Conservation (phyloP, 352 stramenopile species). For the Globisporangium canariense region DNA sequence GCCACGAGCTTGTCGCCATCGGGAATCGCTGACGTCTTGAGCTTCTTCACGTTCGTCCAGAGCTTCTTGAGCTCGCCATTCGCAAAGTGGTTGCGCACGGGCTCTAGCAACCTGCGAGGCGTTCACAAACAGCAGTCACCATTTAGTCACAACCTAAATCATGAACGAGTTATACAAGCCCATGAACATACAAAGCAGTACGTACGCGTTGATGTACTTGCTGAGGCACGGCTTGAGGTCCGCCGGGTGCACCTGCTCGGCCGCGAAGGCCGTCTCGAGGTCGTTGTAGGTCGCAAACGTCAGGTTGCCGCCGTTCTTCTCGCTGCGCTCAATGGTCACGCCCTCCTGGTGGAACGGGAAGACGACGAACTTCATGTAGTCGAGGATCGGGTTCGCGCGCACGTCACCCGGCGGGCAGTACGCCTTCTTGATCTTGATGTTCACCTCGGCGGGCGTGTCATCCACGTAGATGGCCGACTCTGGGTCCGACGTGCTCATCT, state of each 20-base stretch:
- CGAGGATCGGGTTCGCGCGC: conserved; percentile 92
- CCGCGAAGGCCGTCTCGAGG: conserved; percentile 90
- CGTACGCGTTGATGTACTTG: conserved; percentile 88
- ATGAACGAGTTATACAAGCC: not conserved
- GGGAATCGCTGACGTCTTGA: conserved; percentile 61
- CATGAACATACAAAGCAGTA: not conserved
- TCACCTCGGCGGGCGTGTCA: conserved; percentile 92
- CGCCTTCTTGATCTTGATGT: conserved; percentile 98
- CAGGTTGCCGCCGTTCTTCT: conserved; percentile 82
- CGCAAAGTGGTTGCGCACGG: conserved; percentile 96
- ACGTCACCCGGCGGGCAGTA: conserved; percentile 93
- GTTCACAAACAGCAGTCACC: not conserved
- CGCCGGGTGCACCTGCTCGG: conserved; percentile 92
- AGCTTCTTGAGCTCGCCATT: conserved; percentile 94
- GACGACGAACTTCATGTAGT: conserved; percentile 97
- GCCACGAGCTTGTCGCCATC: conserved; percentile 77
- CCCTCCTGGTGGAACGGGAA: conserved; percentile 80
- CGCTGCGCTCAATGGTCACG: conserved; percentile 73
- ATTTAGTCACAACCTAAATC: not conserved
- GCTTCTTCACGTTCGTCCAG: conserved; percentile 91
- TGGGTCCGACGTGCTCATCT: conserved; percentile 99
- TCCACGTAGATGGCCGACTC: conserved; percentile 99
- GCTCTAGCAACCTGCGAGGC: conserved; percentile 82
- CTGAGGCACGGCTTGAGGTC: conserved; percentile 95
- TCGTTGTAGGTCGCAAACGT: conserved; percentile 89